phyloP scores from a whole-genome alignment of 768 basidiomycete genomes.

The Pulveroboletus sp. region DNA sequence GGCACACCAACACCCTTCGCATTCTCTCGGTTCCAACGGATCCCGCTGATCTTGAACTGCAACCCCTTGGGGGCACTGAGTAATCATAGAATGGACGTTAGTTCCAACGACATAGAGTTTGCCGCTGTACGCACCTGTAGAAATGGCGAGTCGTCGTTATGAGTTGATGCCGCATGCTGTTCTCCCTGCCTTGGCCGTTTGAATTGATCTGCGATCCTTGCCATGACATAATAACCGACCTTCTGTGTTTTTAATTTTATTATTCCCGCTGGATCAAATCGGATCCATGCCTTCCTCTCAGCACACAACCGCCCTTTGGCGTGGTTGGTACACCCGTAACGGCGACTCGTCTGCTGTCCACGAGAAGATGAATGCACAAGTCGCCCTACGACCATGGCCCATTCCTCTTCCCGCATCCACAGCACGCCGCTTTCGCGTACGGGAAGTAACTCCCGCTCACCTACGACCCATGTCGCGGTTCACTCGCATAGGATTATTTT shows the following conservation, averaged over 20 bases:
- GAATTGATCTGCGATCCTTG: background rate
- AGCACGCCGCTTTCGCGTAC: conserved; percentile 54
- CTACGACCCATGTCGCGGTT: conserved; percentile 44
- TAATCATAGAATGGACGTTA: conserved; percentile 3
- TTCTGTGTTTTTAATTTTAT: background rate
- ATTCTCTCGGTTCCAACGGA: conserved; percentile 83
- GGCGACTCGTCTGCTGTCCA: conserved; percentile 33
- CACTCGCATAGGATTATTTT: conserved; percentile 51
- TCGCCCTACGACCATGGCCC: conserved; percentile 43
- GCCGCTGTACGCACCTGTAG: background rate
- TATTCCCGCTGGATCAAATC: background rate
- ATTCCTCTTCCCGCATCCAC: conserved; percentile 50
- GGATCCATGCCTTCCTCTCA: conserved; percentile 3
- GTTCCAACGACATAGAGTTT: conserved; percentile 7
- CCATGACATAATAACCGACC: background rate
- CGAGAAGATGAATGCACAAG: conserved; percentile 34
- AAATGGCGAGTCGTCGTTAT: background rate
- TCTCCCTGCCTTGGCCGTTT: background rate
- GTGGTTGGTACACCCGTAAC: conserved; percentile 3
- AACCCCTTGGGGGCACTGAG: conserved; percentile 45
- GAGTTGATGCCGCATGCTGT: background rate
- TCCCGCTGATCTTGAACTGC: conserved; percentile 68
- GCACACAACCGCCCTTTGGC: conserved; percentile 8
- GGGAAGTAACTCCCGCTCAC: conserved; percentile 45
- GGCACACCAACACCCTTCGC: conserved; percentile 90